Conservation (phyloP, 306 rosid species). For the Trichosanthes cucumerina region DNA sequence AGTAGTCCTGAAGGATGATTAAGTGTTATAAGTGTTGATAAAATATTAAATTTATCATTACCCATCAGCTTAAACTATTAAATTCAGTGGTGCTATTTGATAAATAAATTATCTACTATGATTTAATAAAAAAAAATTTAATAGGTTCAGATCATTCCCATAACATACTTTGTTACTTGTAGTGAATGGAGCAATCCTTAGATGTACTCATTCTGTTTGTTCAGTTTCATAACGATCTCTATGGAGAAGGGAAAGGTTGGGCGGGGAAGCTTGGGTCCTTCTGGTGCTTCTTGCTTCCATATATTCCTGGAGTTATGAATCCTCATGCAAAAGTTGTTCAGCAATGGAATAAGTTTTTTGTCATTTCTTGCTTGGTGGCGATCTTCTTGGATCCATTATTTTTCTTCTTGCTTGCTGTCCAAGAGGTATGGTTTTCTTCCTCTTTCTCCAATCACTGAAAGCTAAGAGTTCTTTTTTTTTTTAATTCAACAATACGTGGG, state of each 20-base stretch:
- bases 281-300: constrained; percentile 35
- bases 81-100: background rate
- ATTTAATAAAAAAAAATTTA: background rate
- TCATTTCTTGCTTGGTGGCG: constrained; percentile 52
- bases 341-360: constrained; percentile 64
- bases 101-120: background rate
- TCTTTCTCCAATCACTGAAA: constrained; percentile 7
- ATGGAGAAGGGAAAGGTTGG: constrained; percentile 78
- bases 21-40: background rate
- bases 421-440: constrained; percentile 24
- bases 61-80: background rate
- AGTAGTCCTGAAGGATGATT: background rate
- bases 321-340: constrained; percentile 70
- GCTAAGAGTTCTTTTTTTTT: background rate
- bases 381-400: constrained; percentile 75
- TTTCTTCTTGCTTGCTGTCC: constrained; percentile 51
- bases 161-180: background rate
- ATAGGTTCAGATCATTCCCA: background rate
- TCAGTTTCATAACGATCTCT: constrained; percentile 40
- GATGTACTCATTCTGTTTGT: background rate
- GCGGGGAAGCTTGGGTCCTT: constrained; percentile 39
- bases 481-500: too few relatives aligned
- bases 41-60: background rate
- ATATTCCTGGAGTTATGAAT: constrained; percentile 67
- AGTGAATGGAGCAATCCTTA: background rate